phyloP scores from a whole-genome alignment of 2,329 filamentous ascomycete species.

The Arthrobotrys entomopaga region DNA sequence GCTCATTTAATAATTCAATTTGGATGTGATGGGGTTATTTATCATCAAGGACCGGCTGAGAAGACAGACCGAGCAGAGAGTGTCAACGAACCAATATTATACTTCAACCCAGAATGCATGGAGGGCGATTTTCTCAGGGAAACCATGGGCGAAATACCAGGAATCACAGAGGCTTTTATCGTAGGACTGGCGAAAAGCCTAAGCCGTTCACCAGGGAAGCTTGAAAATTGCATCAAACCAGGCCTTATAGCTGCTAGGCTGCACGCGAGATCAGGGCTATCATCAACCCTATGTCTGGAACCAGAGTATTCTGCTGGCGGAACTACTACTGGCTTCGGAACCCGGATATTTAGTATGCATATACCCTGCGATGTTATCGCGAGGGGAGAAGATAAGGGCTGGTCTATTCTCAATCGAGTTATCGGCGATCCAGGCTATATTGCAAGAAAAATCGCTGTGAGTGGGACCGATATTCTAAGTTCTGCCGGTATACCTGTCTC shows the following conservation, averaged over 20 bases:
- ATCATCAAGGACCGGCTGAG: slow-evolving; percentile 21
- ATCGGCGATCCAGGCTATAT: slow-evolving; percentile 41
- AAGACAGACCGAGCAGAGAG: neutral
- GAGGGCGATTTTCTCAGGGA: slow-evolving; percentile 43
- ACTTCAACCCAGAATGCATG: slow-evolving; percentile 26
- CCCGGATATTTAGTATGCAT: slow-evolving; percentile 29
- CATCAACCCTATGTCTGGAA: neutral
- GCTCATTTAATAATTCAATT: slow-evolving; percentile 37
- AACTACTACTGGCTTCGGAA: neutral
- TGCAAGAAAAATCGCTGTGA: slow-evolving; percentile 31
- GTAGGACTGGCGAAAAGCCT: slow-evolving; percentile 27
- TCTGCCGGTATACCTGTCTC: slow-evolving; percentile 32
- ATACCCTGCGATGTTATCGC: slow-evolving; percentile 40
- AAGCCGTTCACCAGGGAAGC: slow-evolving; percentile 13
- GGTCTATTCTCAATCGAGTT: slow-evolving; percentile 42
- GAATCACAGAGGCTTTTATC: slow-evolving; percentile 38
- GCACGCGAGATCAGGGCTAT: slow-evolving; percentile 22
- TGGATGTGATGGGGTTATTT: slow-evolving; percentile 43
- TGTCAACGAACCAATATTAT: slow-evolving; percentile 37
- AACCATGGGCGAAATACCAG: slow-evolving; percentile 31
- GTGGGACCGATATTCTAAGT: slow-evolving; percentile 15
- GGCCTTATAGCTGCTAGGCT: slow-evolving; percentile 23
- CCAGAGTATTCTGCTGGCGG: slow-evolving; percentile 9
- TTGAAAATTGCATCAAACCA: slow-evolving; percentile 34
- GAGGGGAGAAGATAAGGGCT: slow-evolving; percentile 34